Evolutionary conservation across 108 stramenopile species (phyloP), one percentile per base, ranked within the genome.

Genomic region (Chaetoceros tenuissimus): DNA sequence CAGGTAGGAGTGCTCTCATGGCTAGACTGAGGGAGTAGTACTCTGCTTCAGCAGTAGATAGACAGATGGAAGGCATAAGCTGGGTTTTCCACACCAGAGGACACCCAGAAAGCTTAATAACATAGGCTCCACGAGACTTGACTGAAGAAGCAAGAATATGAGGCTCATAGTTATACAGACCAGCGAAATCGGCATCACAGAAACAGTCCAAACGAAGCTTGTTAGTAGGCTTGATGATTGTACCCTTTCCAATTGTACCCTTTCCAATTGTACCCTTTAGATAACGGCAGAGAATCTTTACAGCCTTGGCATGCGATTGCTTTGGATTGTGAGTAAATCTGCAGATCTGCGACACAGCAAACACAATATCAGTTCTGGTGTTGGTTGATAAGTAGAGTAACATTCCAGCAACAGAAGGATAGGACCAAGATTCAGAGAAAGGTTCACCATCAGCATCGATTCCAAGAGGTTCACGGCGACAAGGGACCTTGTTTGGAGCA

Each of bases 81-180:
- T 59, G 25, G 13, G 60, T 59, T 60, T 57, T 62, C 80, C 80
- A 82, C 1, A 75, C 17, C n/a, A 78, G 23, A 5, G 80, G 80
- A 28, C 63, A 65, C 3, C 57, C 66, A 28, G 45, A 28, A 0
- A 67, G 45, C 1, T 2, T 21, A 31, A 81, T 72, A 27, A 81
- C 48, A 51, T 65, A n/a, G n/a, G n/a, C n/a, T n/a, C n/a, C n/a
- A n/a, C n/a, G 77, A 27, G 75, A 77, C 18, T 53, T 48, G 5
- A 62, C 80, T 43, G 58, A 67, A 5, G 25, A 46, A 10, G 73
- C 62, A 50, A 52, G 31, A 19, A 45, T 19, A 0, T 59, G 23
- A 25, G 50, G 20, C 16, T 57, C 59, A 40, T 30, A 17, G 56
- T 53, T 31, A 25, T 51, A 74, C 17, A 59, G 31, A 17, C 77